Evolutionary conservation across 306 rosid genomes (phyloP), one percentile per base, ranked within the genome.

Genomic region (Vigna reflexopilosa): DNA sequence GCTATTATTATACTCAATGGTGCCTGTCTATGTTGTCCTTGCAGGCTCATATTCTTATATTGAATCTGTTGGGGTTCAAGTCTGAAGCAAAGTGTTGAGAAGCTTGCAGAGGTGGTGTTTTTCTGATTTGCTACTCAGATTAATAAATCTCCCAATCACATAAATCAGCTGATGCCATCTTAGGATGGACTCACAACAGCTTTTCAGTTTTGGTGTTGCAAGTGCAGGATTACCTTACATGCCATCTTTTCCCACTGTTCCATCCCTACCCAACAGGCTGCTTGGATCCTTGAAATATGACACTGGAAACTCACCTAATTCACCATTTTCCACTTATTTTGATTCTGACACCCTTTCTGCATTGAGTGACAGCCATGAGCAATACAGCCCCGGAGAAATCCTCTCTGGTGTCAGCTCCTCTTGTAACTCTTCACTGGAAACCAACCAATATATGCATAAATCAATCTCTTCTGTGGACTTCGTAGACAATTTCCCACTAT

Each of bases 181-280:
- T 74, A 92, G 80, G 9, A 92, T 95, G 98, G 98, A 92, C 78
- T 94, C 92, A 0, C 94, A 80, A 77, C 92, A 86, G 66, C 81
- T 89, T 61, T 86, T 87, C 77, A 76, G 88, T 67, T 87, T 73
- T 68, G 78, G 87, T 51, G 83, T 84, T n/a, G 80, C 86, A 70
- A 77, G 85, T 80, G 82, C 97, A 14, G 87, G 88, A 61, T 38
- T 86, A 22, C 88, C 94, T 26, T 87, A 77, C 85, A 77, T 88
- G 77, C 40, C 91, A 57, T 84, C 93, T 59, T 83, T 82, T 83
- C 83, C 90, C 58, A 26, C 90, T 9, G 73, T 85, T 83, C 89
- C 95, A 65, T 85, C 96, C 0, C 40, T 85, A 13, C 91, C 89
- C 2, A 82, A 61, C 73, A 84, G 83, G 68, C 80, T 88, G 10